Evolutionary conservation across 176 grass and related monocot species (phyloP), one percentile per base, ranked within the genome.

Genomic region (Cymbopogon citratus): DNA sequence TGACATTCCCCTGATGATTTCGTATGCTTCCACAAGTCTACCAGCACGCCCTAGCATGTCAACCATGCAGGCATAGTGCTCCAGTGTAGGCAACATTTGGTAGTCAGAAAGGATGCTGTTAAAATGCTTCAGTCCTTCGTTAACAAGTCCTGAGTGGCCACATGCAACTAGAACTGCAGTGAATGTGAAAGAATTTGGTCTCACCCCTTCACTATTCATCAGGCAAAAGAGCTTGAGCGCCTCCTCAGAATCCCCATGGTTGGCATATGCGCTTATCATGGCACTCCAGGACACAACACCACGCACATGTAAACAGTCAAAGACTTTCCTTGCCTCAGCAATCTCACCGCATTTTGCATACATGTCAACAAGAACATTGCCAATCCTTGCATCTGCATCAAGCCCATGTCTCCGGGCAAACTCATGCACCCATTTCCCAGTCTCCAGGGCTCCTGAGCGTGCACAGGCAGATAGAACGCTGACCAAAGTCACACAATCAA

Each of bases 61-160:
- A 13, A 94, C 90, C 54, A 94, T 85, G 69, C 92, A 98, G 65
- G 95, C 82, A 12, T 86, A 98, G 62, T 98, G 90, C 81, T 91
- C 92, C 38, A 94, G 71, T 12, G 79, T 89, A 0, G 88, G 95
- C 0, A 66, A 60, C 21, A 91, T 81, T 16, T 54, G 76, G 62
- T 87, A 86, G 12, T 89, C 71, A 5, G 23, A 80, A 43, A 78
- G 46, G 46, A 98, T 94, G 86, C 88, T 89, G 45, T 94, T 81
- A 46, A 98, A 92, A 86, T 88, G 81, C 79, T 36, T 84, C 61
- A 94, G 40, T 15, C 92, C 95, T 82, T 98, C 87, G 3, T 91
- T 82, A 0, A 98, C 75, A 21, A 91, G 83, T 84, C 95, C 92
- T 3, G 90, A 90, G 76, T 94, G 57, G 26, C 77, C 78, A 74